Evolutionary conservation across 2,329 filamentous ascomycete genomes (phyloP), one percentile per base, ranked within the genome.

Genomic region (Balansia obtecta): DNA sequence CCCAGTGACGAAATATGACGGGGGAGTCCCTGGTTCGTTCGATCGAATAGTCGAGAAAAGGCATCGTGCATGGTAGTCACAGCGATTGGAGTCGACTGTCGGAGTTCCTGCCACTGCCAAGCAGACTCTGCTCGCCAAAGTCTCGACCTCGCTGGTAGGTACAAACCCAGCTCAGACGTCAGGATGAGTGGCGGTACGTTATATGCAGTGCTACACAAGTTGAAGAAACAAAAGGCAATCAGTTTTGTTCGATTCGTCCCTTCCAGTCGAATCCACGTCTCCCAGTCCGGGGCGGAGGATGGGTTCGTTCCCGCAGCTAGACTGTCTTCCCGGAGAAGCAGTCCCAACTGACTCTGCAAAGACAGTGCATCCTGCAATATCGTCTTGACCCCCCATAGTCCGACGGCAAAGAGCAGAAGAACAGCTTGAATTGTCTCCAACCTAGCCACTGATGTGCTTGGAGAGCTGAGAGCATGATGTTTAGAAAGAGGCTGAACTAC

Each of bases 401-500:
- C 79, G 9, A 80, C 72, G 0, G 76, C 75, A 55, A 81, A 80
- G 4, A 82, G 70, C 1, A 85, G 61, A 0, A 85, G 64, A 1
- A 85, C 69, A 3, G 80, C 76, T 57, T 85, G 81, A 2, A 83
- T 82, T 0, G 80, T 85, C 60, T 85, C 80, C 43, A 85, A 70
- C 0, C 77, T 69, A 2, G 77, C 73, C 57, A 79, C 75, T 0
- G 76, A 75, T 0, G 76, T 79, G 51, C 80, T 83, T 1, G 76
- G 72, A 12, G 76, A 77, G 58, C 77, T 79, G 33, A 20, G n/a
- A 37, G 34, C 11, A 37, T 12, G 34, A 37, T 12, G 34, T 37
- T 37, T 15, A 37, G 34, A 37, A 37, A 11, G 15, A 3, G 34
- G 34, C 10, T 15, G 15, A 37, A 37, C 2, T 12, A 37, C 7